Evolutionary conservation across 345 rosid species (phyloP).

Genomic region (Eucalyptus melliodora): DNA sequence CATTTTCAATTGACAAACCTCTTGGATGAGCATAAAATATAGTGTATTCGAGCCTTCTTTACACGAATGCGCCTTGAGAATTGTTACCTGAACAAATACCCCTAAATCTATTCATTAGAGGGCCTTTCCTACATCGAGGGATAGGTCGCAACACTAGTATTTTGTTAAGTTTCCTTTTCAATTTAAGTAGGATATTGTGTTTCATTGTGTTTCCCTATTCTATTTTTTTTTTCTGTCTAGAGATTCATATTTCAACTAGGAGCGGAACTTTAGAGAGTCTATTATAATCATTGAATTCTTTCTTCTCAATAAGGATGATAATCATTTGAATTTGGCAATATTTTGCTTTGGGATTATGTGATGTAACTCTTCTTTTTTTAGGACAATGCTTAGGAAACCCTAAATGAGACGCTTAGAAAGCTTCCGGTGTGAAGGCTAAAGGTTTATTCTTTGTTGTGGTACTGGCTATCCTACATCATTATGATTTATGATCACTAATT

Average conservation of each 20-base stretch:
- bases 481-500: not conserved
- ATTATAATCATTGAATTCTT: fast-evolving
- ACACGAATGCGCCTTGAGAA: fast-evolving
- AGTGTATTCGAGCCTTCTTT: not conserved
- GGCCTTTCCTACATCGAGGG: fast-evolving
- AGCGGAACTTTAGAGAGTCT: not conserved
- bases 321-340: not conserved
- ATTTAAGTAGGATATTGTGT: not conserved
- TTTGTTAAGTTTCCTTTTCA: not conserved
- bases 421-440: not conserved
- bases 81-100: not conserved
- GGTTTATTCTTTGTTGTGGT: not conserved
- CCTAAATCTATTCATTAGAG: no score
- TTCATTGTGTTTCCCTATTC: not conserved
- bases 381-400: not conserved
- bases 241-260: not conserved
- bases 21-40: not conserved
- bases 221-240: not conserved
- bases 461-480: not conserved
- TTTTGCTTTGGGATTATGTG: not conserved
- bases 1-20: no score
- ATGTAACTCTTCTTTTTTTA: no score
- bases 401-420: not conserved
- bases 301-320: not conserved
- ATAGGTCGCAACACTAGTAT: not conserved